phyloP scores from a whole-genome alignment of 371 early-diverging fungal genomes.

The Zopfochytrium polystomum region DNA sequence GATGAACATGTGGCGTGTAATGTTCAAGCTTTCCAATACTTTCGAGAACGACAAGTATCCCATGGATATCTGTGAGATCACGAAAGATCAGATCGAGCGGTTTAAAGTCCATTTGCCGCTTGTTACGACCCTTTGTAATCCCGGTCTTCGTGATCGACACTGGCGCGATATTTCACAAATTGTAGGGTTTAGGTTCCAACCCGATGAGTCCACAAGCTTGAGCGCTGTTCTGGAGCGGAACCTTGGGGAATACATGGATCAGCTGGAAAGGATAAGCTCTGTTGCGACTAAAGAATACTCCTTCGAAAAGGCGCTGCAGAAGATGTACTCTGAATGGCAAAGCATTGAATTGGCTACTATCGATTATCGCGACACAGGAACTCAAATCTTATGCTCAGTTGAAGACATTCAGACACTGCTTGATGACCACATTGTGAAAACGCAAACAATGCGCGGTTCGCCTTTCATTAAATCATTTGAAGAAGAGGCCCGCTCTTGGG shows the following conservation, averaged over 20 bases:
- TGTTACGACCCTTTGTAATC: slow-evolving; percentile 51
- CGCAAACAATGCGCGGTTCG: slow-evolving; percentile 54
- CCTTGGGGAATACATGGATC: slow-evolving; percentile 44
- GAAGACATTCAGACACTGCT: slow-evolving; percentile 53
- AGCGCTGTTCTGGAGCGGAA: slow-evolving; percentile 47
- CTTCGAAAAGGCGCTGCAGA: slow-evolving; percentile 54
- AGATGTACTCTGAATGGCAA: slow-evolving; percentile 57
- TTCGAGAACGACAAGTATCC: slow-evolving; percentile 46
- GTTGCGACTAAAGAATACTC: slow-evolving; percentile 55
- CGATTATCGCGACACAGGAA: slow-evolving; percentile 54
- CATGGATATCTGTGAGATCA: slow-evolving; percentile 46
- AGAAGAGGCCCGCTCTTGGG: slow-evolving; percentile 48
- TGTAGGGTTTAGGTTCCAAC: slow-evolving; percentile 53
- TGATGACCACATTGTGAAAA: slow-evolving; percentile 58
- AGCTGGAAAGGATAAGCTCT: slow-evolving; percentile 44
- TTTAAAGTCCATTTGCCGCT: slow-evolving; percentile 56
- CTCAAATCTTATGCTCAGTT: slow-evolving; percentile 46
- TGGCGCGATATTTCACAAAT: slow-evolving; percentile 52
- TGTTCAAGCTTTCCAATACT: slow-evolving; percentile 43
- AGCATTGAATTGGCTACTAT: slow-evolving; percentile 46
- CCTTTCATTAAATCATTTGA: slow-evolving; percentile 58
- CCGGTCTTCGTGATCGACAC: slow-evolving; percentile 52
- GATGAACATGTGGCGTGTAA: slow-evolving; percentile 49
- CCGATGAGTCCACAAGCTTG: slow-evolving; percentile 51
- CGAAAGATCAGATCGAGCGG: slow-evolving; percentile 53